Evolutionary conservation across 352 stramenopile species (phyloP), one percentile per base, ranked within the genome.

Genomic region (Globisporangium spinosum): DNA sequence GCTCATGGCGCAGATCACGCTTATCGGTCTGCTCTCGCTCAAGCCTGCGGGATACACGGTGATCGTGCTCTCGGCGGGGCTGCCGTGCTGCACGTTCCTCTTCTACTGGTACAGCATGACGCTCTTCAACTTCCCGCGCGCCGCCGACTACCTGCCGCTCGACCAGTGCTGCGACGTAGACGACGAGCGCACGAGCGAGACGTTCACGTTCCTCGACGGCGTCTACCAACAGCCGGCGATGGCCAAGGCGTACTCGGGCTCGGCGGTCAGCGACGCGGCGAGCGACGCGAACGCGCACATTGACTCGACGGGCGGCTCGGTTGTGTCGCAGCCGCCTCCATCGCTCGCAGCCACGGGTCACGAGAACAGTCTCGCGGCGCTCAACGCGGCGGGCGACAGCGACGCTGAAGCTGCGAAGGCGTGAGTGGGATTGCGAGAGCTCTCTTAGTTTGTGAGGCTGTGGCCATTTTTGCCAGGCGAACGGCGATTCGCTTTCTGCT

Each of bases 141-240:
- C 80, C 23, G 70, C 84, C 47, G 70, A 80, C n/a, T 80, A 80
- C 45, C 63, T 92, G 34, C 82, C 84, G 45, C 72, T 90, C 7
- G 79, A 89, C 51, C 75, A 87, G 58, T 92, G 84, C 69, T 85
- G 76, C 58, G 77, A 87, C 58, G 53, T 92, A 51, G 84, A 92
- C 49, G 78, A 80, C 58, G 73, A 79, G 51, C 82, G 82, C 64
- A 79, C 78, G 65, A 53, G 84, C 27, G 71, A 87, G 22, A 62
- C 71, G 34, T 85, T 87, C 62, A 77, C 85, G 58, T 90, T 90
- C 47, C 73, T 91, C 6, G 73, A 91, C 70, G 77, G 76, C 64
- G 75, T 90, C 12, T 91, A 91, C 62, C 78, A 87, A 64, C 83
- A 89, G 62, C 83, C 83, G 65, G 83, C 81, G 1, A 88, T 91